Base-by-base conservation (phyloP, 768 basidiomycete genomes). In the Calvatia gigantea region DNA sequence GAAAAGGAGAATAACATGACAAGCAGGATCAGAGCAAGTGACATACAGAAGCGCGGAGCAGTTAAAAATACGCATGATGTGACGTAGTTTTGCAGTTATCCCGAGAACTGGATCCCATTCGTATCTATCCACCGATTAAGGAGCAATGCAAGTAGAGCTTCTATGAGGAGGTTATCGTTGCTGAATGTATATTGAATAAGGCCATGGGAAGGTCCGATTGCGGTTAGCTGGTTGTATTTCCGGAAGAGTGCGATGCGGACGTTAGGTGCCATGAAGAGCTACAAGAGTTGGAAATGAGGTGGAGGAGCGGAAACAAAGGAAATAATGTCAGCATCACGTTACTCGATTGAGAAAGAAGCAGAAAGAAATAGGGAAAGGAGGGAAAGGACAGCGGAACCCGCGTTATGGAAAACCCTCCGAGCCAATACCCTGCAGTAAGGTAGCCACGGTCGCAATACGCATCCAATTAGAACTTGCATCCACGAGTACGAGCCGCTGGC, bases 91-190 rank as follows among this genome's bases (percentile, higher is more conserved):
- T 56, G 43, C 58, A 42, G 33, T 43, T 41, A 54, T 45, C 41
- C 45, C 23, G 50, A 42, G 32, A 41, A 61, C 68, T 72, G 79
- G 63, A 78, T 68, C 32, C 79, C 79, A 64, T 72, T 74, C 66
- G 75, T 70, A 70, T 89, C 89, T 65, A 89, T 69, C 87, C 87
- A 90, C 56, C 89, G 78, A 68, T 89, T 89, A 60, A 91, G 71
- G 65, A 79, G 84, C 51, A 91, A 73, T 6, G 89, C 76, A 37
- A 90, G 70, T 56, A 89, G 70, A 4, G 79, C 76, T 63, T 89
- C 80, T 17, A 86, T 75, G 60, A 90, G 68, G 51, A 89, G 80
- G 32, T 71, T 64, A 57, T 81, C 81, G 46, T 85, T 74, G 41
- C 73, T 75, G 69, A 90, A 89, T 46, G 71, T 78, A 69, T 87